phyloP scores from a whole-genome alignment of 495 filamentous ascomycete species.

The Neurospora sp. region DNA sequence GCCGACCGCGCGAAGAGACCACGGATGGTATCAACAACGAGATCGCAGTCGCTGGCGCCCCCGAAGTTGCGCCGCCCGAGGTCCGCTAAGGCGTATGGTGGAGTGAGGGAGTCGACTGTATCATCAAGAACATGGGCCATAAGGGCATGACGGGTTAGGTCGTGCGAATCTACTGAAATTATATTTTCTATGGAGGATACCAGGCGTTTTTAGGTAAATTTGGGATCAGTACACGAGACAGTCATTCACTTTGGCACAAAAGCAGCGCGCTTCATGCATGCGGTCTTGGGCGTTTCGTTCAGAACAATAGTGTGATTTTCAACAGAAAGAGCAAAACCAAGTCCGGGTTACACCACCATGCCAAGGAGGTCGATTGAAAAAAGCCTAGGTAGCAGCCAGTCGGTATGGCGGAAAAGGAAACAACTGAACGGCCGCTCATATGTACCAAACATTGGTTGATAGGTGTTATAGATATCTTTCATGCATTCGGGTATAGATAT shows the following conservation, averaged over 20 bases:
- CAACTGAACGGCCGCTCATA: not conserved
- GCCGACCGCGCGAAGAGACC: conserved; percentile 34
- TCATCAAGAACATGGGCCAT: not conserved
- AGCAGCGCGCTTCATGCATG: not conserved
- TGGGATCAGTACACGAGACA: not conserved
- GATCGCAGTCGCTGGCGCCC: conserved; percentile 36
- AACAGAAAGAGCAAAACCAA: not conserved
- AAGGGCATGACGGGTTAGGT: not conserved
- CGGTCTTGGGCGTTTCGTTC: not conserved
- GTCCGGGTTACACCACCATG: not conserved
- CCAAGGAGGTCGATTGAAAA: not conserved
- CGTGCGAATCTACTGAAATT: not conserved
- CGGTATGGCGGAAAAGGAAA: not conserved
- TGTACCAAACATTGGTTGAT: not conserved
- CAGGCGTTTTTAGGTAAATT: not conserved
- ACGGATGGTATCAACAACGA: conserved; percentile 42
- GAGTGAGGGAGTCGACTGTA: not conserved
- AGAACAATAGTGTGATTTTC: not conserved
- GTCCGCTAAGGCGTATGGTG: conserved; percentile 12
- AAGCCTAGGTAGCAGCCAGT: not conserved
- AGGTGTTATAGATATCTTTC: not conserved
- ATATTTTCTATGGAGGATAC: not conserved
- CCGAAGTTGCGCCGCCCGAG: conserved; percentile 19
- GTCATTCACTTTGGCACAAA: not conserved
- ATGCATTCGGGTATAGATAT: not conserved